Conservation (phyloP, 116 monocot genomes). For the Papilionanthe hybrid region DNA sequence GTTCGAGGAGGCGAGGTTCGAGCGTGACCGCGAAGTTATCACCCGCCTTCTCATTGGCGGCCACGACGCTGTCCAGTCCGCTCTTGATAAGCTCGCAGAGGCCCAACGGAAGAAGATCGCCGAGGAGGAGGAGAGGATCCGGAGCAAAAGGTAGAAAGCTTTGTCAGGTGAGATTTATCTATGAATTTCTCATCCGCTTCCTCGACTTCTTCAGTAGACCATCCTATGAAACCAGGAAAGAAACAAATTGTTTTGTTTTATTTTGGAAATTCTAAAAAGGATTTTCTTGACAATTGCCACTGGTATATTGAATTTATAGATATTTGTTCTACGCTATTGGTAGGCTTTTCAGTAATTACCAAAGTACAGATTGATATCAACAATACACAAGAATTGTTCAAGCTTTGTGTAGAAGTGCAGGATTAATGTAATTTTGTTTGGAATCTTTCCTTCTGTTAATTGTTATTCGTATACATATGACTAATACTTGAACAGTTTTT, state of each 20-base stretch:
- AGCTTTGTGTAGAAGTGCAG: no score
- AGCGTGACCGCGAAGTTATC: slow-evolving; percentile 80
- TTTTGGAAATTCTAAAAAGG: background rate
- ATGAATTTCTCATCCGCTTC: no score
- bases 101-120: slow-evolving; percentile 39
- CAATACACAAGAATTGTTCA: no score
- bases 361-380: no score
- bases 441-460: no score
- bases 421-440: no score
- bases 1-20: slow-evolving; percentile 88
- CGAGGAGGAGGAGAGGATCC: slow-evolving; percentile 32
- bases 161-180: no score
- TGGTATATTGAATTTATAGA: background rate
- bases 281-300: background rate
- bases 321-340: no score
- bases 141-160: background rate
- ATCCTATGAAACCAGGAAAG: background rate
- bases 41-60: slow-evolving; percentile 85
- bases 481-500: no score
- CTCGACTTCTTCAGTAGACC: background rate
- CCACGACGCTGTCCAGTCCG: slow-evolving; percentile 75
- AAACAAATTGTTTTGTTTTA: background rate
- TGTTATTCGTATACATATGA: no score
- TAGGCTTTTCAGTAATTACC: no score
- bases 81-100: slow-evolving; percentile 82